Base-by-base conservation (phyloP, 2,329 filamentous ascomycete genomes). In the Trichothecium sympodiale region DNA sequence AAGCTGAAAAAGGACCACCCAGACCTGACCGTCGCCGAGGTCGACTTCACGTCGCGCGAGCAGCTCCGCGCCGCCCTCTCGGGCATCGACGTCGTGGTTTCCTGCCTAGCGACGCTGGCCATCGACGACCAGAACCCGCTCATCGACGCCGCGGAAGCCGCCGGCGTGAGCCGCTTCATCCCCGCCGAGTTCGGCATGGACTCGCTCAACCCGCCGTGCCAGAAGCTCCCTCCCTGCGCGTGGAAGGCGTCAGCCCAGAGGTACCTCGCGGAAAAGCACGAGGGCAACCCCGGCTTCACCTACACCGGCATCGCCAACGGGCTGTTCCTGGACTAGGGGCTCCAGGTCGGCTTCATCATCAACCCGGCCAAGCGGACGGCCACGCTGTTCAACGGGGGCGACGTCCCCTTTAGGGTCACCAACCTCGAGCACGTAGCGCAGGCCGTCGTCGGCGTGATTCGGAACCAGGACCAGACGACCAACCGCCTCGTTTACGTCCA, bases 141-240 rank as follows among this genome's bases (percentile, higher is more conserved):
- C 31, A 62, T 79, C 29, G 67, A 79, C 18, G 77, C 75, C 1
- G 67, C 74, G 18, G 57, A 73, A 17, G 63, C 64, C 3, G 73
- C 74, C 4, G 73, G 75, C 4, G 72, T 81, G 0, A 62, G 73
- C 47, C 65, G 73, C 10, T 75, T 79, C 56, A 53, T 81, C 18
- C 74, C 76, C 2, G 69, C 70, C 3, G 75, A 80, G 40, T 81
- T 67, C 34, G 62, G 61, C 27, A 44, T 48, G 29, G 52, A 64
- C 55, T 35, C 54, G 7, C 26, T 33, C 13, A 38, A 52, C n/a
- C 52, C 53, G 8, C 48, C 62, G 35, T 43, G 52, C 33, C 43
- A 57, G 37, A 34, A 53, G 3, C 60, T 80, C 1, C 66, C 73
- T 1, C 47, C 74, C 1, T 76, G 73, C 38, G 52, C 49, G 2